A percentile compares a stretch with the other conserved stretches of the same genome.
phyloP scores from a whole-genome alignment of 306 rosid genomes.

The Crataegus laevigata region DNA sequence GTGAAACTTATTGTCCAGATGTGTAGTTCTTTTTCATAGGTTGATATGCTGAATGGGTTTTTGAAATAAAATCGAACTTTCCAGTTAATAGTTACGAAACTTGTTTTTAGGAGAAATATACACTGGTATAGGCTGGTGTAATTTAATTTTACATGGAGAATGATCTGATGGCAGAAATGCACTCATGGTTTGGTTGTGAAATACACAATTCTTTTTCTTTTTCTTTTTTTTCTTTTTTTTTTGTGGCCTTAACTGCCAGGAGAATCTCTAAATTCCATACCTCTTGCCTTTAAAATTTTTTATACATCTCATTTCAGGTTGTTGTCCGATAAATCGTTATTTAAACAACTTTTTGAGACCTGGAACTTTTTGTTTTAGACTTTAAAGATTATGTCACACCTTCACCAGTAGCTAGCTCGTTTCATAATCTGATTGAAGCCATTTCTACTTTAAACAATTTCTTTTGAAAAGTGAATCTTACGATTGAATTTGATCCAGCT shows the following conservation, averaged over 20 bases:
- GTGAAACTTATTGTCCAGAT: not conserved
- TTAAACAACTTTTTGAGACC: not conserved
- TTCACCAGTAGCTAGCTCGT: not conserved
- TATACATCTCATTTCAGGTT: not conserved
- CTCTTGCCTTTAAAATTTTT: not conserved
- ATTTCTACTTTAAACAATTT: constrained; percentile 11
- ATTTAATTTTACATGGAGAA: not conserved
- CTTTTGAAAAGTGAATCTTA: not conserved
- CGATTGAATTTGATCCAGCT: not conserved
- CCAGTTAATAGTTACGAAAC: not conserved
- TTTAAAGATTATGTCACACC: not conserved
- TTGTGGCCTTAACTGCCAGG: not conserved
- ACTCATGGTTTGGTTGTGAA: not conserved
- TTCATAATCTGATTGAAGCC: not conserved
- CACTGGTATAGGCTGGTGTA: not conserved
- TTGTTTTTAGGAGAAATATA: not conserved
- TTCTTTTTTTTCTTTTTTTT: not conserved
- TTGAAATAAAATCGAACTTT: not conserved
- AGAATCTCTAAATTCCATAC: not conserved
- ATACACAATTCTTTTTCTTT: not conserved
- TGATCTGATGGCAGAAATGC: not conserved
- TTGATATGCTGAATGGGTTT: not conserved
- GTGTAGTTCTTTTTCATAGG: not conserved
- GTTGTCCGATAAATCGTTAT: not conserved
- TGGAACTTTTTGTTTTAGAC: not conserved